Percentiles rank a stretch among this genome's conserved stretches.
Evolutionary conservation across 2,329 filamentous ascomycete species (phyloP).

Genomic region (Trichoderma koningii): DNA sequence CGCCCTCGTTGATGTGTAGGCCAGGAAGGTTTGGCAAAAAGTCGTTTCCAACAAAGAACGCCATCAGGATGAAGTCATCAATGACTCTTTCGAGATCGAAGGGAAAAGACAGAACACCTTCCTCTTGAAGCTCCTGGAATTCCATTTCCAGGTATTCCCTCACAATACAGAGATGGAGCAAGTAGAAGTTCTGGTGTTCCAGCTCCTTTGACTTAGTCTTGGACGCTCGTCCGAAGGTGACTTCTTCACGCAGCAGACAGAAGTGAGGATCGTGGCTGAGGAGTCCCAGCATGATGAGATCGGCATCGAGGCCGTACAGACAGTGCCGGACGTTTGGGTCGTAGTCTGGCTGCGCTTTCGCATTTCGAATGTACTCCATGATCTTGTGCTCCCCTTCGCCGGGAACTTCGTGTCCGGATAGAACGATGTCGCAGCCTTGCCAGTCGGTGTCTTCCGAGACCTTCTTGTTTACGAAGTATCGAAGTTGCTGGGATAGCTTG

Average conservation of each 20-base stretch:
- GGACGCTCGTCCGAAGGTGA: constrained; percentile 88
- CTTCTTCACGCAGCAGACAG: constrained; percentile 93
- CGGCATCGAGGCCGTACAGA: constrained; percentile 93
- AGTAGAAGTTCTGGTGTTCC: constrained; percentile 97
- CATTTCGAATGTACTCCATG: constrained; percentile 99
- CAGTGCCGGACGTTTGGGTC: constrained; percentile 94
- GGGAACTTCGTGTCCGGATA: constrained; percentile 96
- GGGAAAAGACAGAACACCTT: constrained; percentile 69
- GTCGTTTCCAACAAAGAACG: constrained; percentile 99
- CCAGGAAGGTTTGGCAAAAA: constrained; percentile 96
- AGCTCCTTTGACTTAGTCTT: constrained; percentile 92
- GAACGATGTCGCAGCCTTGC: constrained; percentile 93
- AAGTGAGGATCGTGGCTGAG: constrained; percentile 98
- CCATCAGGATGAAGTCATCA: constrained; percentile 99
- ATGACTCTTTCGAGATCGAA: constrained; percentile 97
- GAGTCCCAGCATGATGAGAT: constrained; percentile 97
- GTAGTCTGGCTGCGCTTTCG: constrained; percentile 92
- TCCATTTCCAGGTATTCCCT: constrained; percentile 96
- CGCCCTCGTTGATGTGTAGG: constrained; percentile 97
- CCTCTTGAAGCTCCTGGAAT: constrained; percentile 85
- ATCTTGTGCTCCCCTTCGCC: constrained; percentile 99
- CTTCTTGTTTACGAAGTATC: constrained; percentile 99
- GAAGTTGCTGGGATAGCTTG: constrained; percentile 87
- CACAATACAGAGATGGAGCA: constrained; percentile 96
- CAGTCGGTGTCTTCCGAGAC: constrained; percentile 95